Evolutionary conservation across 108 stramenopile species (phyloP).

Genomic region (Epipyxis sp.): DNA sequence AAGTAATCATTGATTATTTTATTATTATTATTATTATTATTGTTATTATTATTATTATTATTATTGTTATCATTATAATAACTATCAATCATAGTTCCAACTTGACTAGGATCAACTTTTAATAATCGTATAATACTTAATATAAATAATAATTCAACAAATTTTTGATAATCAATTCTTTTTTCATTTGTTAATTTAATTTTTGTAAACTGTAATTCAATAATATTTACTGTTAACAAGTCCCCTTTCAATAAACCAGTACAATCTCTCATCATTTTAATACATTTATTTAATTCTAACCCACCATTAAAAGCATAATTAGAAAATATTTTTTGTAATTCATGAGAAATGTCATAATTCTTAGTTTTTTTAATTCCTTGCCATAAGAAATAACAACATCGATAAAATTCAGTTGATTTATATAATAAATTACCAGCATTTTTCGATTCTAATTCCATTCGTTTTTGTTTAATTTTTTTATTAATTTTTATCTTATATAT

Average conservation of each 20-base stretch:
- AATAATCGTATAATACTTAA: not conserved
- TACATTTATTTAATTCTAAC: not conserved
- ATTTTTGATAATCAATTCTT: not conserved
- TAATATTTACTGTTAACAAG: not conserved
- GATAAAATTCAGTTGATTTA: not conserved
- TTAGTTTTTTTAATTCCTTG: not conserved
- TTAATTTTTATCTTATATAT: too few relatives aligned
- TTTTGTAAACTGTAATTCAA: constrained; percentile 17
- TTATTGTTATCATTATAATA: not conserved
- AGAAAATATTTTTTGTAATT: not conserved
- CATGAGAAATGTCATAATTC: not conserved
- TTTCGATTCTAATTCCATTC: not conserved
- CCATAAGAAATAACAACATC: not conserved
- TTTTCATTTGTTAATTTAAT: not conserved
- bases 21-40: not conserved
- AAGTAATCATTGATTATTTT: not conserved
- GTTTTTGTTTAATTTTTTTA: too few relatives aligned
- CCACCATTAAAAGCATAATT: not conserved
- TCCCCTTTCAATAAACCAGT: not conserved
- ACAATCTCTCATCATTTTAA: not conserved
- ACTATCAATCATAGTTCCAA: not conserved
- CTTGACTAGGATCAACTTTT: not conserved
- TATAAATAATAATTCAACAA: not conserved
- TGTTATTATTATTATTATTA: not conserved
- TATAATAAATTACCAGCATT: not conserved